Base-by-base conservation (phyloP, 495 filamentous ascomycete species). In the Thermothielavioides terrestris region DNA sequence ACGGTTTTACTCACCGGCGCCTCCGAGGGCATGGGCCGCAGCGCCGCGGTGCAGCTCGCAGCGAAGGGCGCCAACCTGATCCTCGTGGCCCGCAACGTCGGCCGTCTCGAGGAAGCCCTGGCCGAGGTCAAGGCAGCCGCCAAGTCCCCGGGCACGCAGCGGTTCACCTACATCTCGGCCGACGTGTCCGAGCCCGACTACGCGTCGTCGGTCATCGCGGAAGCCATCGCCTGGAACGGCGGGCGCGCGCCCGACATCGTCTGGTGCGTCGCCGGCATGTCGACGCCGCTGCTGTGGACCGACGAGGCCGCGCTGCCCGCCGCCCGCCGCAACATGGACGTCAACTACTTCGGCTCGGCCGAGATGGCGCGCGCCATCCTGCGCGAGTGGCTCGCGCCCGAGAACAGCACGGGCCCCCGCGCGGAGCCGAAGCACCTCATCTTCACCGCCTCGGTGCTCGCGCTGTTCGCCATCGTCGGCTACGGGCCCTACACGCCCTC, bases 21-120 rank as follows among this genome's bases (percentile, higher is more conserved):
- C 45, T 97, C 94, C 1, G 85, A 95, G 62, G 92, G 92, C 42
- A 87, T 95, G 85, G 92, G 92, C 53, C 78, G 76, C 58, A 78
- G 76, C 50, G 78, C 84, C 15, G 90, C 82, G 4, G 72, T 77
- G 18, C 76, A 87, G 47, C 77, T 97, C 17, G 78, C 92, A 4
- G 66, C 70, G 46, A 92, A 88, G 72, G 92, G 92, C 53, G 94
- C 94, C 42, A 84, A 88, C 63, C 66, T 98, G 14, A 79, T 90
- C 51, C 80, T 98, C 48, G 84, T 95, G 35, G 82, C 92, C 10
- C 83, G 92, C 43, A 83, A 84, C 54, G 68, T 77, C 23, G 64
- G 65, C 40, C 94, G 90, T 61, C 87, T 97, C n/a, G 68, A 87
- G 54, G 70, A 67, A 20, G 83, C 86, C 8, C 61, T 95, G 23